Conservation (phyloP, 805 yeast species). For the Schwanniomyces yamadae region DNA sequence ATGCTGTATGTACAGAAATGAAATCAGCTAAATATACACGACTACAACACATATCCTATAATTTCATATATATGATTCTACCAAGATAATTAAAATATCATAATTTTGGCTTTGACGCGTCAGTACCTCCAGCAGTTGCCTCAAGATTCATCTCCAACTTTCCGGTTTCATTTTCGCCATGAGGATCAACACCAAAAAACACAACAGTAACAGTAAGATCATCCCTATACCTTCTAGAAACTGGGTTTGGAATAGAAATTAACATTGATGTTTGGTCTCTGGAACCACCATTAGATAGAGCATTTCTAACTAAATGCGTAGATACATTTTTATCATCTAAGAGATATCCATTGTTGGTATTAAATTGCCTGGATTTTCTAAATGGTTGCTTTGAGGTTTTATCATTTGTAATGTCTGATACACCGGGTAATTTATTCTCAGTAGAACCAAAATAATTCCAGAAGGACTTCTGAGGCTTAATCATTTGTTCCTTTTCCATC, state of each 20-base stretch:
- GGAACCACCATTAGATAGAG: constrained; percentile 82
- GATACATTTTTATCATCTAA: constrained; percentile 86
- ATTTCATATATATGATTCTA: constrained; percentile 1
- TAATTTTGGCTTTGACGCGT: constrained; percentile 46
- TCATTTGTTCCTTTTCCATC: constrained; percentile 75
- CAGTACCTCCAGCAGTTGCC: constrained; percentile 60
- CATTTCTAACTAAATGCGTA: constrained; percentile 91
- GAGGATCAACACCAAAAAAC: constrained; percentile 70
- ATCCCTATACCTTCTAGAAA: constrained; percentile 89
- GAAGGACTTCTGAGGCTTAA: constrained; percentile 48
- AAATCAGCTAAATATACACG: constrained; percentile 1
- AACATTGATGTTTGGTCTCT: constrained; percentile 85
- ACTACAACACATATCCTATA: no score
- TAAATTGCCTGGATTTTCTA: constrained; percentile 46
- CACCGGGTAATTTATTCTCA: constrained; percentile 58
- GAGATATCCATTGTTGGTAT: constrained; percentile 42
- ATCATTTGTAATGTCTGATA: constrained; percentile 59
- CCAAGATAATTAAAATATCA: no score
- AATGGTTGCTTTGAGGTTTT: constrained; percentile 72
- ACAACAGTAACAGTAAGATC: constrained; percentile 95
- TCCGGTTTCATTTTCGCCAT: constrained; percentile 44
- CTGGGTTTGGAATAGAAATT: constrained; percentile 87
- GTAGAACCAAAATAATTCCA: constrained; percentile 44
- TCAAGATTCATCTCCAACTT: constrained; percentile 52
- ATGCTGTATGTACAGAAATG: neutral